These are phyloP conservation scores for Hymenoscyphus scutula DNA, from an alignment of 2,329 filamentous ascomycete species.

Conservation along the genomic window DNA sequence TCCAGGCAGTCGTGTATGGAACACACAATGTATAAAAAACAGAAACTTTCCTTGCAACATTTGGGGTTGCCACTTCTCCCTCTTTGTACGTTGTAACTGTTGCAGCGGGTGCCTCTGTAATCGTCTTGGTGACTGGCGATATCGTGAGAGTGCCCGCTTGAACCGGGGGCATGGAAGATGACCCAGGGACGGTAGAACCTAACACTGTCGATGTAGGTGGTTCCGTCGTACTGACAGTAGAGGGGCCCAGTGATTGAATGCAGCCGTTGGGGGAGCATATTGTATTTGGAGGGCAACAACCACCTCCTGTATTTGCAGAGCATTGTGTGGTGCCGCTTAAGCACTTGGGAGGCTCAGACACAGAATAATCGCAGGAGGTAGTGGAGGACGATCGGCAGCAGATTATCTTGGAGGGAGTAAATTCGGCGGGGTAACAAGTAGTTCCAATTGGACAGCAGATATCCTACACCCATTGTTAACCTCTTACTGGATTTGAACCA, in stretches of 20 bases:
- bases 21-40: slow-evolving; percentile 17
- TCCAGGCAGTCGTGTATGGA: slow-evolving; percentile 20
- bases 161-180: background rate
- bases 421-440: slow-evolving; percentile 24
- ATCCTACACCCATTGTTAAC: slow-evolving; percentile 19
- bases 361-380: slow-evolving; percentile 23
- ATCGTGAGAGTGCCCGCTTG: background rate
- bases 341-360: slow-evolving; percentile 27
- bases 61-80: slow-evolving; percentile 28
- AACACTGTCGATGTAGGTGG: background rate
- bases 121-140: slow-evolving; percentile 22
- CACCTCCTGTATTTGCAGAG: slow-evolving; percentile 27
- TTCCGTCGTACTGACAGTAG: slow-evolving; percentile 11
- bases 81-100: slow-evolving; percentile 29
- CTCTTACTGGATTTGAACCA: background rate
- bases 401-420: slow-evolving; percentile 29
- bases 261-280: slow-evolving; percentile 30
- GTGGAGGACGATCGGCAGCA: slow-evolving; percentile 30
- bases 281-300: slow-evolving; percentile 28
- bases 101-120: slow-evolving; percentile 22
- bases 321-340: slow-evolving; percentile 26
- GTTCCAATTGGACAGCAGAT: slow-evolving; percentile 34
- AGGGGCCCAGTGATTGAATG: slow-evolving; percentile 18
- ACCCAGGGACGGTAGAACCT: slow-evolving; percentile 1
- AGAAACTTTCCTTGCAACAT: slow-evolving; percentile 13